phyloP scores from a whole-genome alignment of 441 rosid genomes.

The Kokia cookei region DNA sequence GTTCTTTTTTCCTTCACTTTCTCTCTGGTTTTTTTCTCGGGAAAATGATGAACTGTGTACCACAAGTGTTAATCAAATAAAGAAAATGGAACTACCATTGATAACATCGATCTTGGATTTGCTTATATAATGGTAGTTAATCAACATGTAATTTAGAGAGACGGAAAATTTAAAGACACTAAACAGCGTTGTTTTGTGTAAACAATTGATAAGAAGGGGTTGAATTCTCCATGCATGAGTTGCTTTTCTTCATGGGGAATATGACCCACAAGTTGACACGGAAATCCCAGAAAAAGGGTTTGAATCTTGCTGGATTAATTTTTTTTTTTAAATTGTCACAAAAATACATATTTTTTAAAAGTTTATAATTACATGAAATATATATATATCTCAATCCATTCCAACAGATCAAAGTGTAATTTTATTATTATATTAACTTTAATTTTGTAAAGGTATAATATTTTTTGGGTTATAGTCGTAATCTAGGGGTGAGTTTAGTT shows the following conservation, averaged over 20 bases:
- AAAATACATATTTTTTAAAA: too few species aligned
- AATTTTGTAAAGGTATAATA: too few species aligned
- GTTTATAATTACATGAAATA: too few species aligned
- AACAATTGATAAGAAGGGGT: constrained; percentile 6
- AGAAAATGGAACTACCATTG: background rate
- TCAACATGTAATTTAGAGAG: too few species aligned
- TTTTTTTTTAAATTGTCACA: too few species aligned
- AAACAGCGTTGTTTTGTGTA: background rate
- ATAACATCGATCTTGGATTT: background rate
- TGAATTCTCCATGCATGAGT: constrained; percentile 24
- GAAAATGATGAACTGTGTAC: background rate
- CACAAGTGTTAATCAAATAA: background rate
- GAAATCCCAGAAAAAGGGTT: background rate
- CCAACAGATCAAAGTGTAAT: too few species aligned
- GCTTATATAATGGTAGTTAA: background rate
- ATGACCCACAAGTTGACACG: constrained; percentile 25
- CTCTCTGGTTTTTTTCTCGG: background rate
- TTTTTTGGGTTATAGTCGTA: too few species aligned
- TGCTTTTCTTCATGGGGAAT: constrained; percentile 2
- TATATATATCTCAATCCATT: too few species aligned
- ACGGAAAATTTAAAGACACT: background rate
- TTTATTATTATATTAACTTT: too few species aligned
- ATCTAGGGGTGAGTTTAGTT: too few species aligned
- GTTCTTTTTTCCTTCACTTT: background rate
- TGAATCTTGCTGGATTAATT: background rate